Percentiles rank a stretch among this genome's conserved stretches.
phyloP scores from a whole-genome alignment of 164 flowering plant genomes.

The Stephania japonica region DNA sequence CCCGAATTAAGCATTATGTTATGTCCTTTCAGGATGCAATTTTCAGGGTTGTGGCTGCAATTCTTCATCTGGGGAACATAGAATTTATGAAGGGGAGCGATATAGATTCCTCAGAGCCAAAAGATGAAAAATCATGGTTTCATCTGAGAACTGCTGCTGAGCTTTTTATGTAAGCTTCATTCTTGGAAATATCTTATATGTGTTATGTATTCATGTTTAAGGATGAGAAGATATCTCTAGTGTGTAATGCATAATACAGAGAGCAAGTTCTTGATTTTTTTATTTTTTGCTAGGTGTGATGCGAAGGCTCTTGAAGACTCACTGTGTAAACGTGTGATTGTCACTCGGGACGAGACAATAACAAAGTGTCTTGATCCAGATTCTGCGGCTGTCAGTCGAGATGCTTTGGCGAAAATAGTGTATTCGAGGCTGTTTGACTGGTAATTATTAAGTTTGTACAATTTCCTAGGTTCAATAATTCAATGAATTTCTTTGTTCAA shows the following conservation, averaged over 20 bases:
- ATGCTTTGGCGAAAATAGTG: conserved; percentile 78
- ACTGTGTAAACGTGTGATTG: conserved; percentile 77
- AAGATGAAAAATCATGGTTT: conserved; percentile 64
- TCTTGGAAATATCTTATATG: conserved; percentile 2
- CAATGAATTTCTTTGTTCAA: neutral
- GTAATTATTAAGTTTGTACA: conserved; percentile 27
- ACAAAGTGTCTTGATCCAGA: conserved; percentile 76
- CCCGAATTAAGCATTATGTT: neutral
- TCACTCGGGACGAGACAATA: conserved; percentile 84
- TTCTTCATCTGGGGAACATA: conserved; percentile 82
- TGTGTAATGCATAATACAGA: neutral
- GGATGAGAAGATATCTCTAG: neutral
- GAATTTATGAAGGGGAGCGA: conserved; percentile 70
- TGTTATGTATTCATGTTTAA: neutral
- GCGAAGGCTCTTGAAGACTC: conserved; percentile 79
- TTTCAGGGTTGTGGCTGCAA: conserved; percentile 78
- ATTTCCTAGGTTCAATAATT: neutral
- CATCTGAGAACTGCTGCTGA: conserved; percentile 79
- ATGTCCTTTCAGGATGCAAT: conserved; percentile 57
- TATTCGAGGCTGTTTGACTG: conserved; percentile 83
- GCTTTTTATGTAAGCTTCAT: conserved; percentile 50
- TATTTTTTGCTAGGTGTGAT: conserved; percentile 56
- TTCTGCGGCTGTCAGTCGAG: conserved; percentile 70
- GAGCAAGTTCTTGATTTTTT: neutral
- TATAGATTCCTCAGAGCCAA: conserved; percentile 72